Conservation (phyloP, 2,329 filamentous ascomycete genomes). For the Aspergillus neoniger region DNA sequence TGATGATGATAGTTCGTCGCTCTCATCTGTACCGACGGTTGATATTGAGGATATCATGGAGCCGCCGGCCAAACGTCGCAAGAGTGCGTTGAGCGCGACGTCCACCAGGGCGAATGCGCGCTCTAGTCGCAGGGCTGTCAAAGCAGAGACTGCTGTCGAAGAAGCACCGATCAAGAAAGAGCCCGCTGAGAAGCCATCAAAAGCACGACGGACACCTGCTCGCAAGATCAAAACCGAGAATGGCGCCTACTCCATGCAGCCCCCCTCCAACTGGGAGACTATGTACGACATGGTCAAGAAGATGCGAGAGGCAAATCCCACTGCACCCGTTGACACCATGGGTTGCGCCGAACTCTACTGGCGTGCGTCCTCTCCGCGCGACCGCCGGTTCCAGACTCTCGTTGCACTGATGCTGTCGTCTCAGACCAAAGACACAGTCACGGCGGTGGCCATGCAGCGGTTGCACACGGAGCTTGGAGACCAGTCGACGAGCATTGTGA, state of each 20-base stretch:
- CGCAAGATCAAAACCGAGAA: constrained; percentile 43
- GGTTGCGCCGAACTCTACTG: constrained; percentile 67
- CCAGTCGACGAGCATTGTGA: constrained; percentile 15
- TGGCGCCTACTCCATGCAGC: constrained; percentile 43
- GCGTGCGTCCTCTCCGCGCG: constrained; percentile 47
- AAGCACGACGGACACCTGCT: constrained; percentile 44
- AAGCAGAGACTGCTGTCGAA: background rate
- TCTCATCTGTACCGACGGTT: constrained; percentile 39
- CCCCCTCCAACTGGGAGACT: constrained; percentile 79
- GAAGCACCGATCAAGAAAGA: constrained; percentile 29
- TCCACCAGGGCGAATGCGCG: constrained; percentile 23
- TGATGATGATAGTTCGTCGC: constrained; percentile 36
- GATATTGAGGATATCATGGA: constrained; percentile 62
- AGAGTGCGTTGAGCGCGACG: constrained; percentile 40
- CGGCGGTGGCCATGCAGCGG: constrained; percentile 76
- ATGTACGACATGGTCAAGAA: constrained; percentile 75
- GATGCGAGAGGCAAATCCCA: constrained; percentile 70
- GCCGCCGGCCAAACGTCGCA: constrained; percentile 50
- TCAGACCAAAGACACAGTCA: constrained; percentile 92
- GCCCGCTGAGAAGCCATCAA: constrained; percentile 9
- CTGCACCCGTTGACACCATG: constrained; percentile 94
- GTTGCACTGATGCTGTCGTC: constrained; percentile 86
- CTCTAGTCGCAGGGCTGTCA: background rate
- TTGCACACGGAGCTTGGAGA: constrained; percentile 71
- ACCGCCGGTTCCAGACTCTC: constrained; percentile 81